These are phyloP conservation scores for Knoxdaviesia capensis DNA, from an alignment of 2,329 filamentous ascomycete genomes.

Conservation along the genomic window DNA sequence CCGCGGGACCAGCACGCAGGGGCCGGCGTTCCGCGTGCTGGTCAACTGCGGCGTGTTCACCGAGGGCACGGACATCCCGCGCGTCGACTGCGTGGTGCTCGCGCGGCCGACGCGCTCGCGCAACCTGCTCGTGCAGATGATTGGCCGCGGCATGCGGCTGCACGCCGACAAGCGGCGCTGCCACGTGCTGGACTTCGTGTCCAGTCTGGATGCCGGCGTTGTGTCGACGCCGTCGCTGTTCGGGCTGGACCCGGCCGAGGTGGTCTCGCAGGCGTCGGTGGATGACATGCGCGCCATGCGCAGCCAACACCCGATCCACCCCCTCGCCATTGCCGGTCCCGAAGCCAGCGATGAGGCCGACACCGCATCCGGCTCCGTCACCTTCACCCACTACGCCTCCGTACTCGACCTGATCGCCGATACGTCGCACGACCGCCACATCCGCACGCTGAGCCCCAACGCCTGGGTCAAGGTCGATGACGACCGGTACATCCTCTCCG, in stretches of 20 bases:
- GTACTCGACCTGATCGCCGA: constrained; percentile 83
- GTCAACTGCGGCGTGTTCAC: constrained; percentile 94
- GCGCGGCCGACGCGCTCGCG: constrained; percentile 76
- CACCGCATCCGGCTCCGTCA: constrained; percentile 26
- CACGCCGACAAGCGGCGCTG: constrained; percentile 68
- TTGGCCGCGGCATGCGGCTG: constrained; percentile 78
- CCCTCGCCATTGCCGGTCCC: no score
- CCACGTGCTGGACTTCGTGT: constrained; percentile 92
- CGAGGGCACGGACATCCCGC: constrained; percentile 93
- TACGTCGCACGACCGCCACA: constrained; percentile 56
- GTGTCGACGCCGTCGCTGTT: constrained; percentile 84
- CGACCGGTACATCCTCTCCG: constrained; percentile 50
- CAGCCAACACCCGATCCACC: neutral
- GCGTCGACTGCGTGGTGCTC: constrained; percentile 82
- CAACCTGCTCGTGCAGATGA: constrained; percentile 96
- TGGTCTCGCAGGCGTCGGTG: constrained; percentile 47
- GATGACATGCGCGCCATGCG: constrained; percentile 35
- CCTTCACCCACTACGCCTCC: constrained; percentile 78
- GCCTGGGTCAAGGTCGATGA: constrained; percentile 69
- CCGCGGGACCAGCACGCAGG: constrained; percentile 24
- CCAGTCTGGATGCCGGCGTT: constrained; percentile 64
- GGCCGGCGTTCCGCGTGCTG: constrained; percentile 55
- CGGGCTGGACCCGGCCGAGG: constrained; percentile 65
- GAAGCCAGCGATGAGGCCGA: neutral
- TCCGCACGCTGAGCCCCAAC: constrained; percentile 52